Evolutionary conservation across 1,284 basidiomycete genomes (phyloP), one percentile per base, ranked within the genome.

Genomic region (Filobasidium uniguttulatum): DNA sequence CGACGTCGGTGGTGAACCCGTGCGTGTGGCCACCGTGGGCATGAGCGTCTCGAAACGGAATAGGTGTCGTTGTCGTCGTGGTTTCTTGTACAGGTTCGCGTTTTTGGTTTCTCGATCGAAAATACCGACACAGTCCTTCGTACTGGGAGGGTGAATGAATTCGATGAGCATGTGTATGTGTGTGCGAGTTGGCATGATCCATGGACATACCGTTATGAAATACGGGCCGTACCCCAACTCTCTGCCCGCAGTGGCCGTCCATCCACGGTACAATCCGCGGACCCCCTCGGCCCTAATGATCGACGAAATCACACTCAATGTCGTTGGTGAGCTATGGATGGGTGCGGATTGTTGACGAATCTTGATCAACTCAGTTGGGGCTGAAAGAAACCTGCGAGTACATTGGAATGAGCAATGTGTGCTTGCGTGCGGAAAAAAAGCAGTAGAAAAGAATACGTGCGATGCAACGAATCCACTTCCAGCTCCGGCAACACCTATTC

Each of bases 311-410:
- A 86, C 74, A 30, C 71, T 66, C 22, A 72, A 63, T 0, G 77
- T 59, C 69, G 53, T 77, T 70, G 54, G 70, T 56, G 59, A 67
- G 51, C 60, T 54, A 52, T 61, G 60, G 1, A 57, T 65, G 26
- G 63, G 69, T 41, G 61, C 75, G 61, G 56, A 79, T 72, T 66
- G 74, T 70, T 90, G 85, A 10, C 82, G 78, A 60, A 88, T 85
- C 73, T 90, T 91, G 69, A 90, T 74, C 0, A 88, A 73, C 59
- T 91, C 87, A 12, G 80, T 83, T 0, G 86, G 86, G 2, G 83
- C 81, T 1, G 84, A 83, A 38, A 90, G 69, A 8, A 85, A 59
- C 6, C 85, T 87, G 60, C 6, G 0, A 38, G 36, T 22, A 38
- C 29, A 25, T 28, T 17, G 29, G 37, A 25, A 41, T 19, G 44